Conservation (phyloP, 306 rosid genomes). For the Oxytropis ochrocephala region DNA sequence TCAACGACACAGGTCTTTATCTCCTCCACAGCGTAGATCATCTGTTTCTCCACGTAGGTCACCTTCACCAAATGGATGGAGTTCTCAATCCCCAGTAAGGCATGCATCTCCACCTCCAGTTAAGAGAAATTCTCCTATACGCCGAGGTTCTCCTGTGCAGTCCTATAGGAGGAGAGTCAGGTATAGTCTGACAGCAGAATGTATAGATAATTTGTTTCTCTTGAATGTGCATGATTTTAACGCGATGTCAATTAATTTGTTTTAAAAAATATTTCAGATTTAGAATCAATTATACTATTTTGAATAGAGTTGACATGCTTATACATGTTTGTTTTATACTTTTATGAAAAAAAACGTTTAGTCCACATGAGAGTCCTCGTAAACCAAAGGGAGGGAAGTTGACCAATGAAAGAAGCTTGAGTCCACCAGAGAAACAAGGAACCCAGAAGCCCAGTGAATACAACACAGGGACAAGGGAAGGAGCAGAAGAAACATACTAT, state of each 20-base stretch:
- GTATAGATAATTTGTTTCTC: not conserved
- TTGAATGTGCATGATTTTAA: not conserved
- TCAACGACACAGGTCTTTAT: conserved; percentile 31
- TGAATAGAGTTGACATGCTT: not conserved
- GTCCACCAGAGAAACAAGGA: conserved; percentile 44
- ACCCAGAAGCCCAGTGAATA: conserved; percentile 33
- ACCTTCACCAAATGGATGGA: conserved; percentile 35
- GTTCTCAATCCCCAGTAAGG: conserved; percentile 45
- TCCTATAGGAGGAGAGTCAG: conserved; percentile 44
- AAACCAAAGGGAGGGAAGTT: conserved; percentile 35
- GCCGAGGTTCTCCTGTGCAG: conserved; percentile 24
- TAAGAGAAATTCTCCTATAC: conserved; percentile 29
- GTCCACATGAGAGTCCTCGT: conserved; percentile 34
- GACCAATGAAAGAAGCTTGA: conserved; percentile 33
- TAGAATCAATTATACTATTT: not conserved
- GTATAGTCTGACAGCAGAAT: conserved; percentile 21
- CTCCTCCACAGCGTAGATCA: conserved; percentile 36
- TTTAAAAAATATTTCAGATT: not conserved
- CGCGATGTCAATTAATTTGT: not conserved
- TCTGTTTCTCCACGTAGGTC: conserved; percentile 35
- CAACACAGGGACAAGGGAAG: conserved; percentile 37
- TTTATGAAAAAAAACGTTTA: conserved; percentile 13
- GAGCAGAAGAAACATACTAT: conserved; percentile 36
- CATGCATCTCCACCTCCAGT: conserved; percentile 36
- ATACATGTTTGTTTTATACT: conserved; percentile 1